Evolutionary conservation across 148 eudicot species (phyloP).

Genomic region (Amaranthus palmeri): DNA sequence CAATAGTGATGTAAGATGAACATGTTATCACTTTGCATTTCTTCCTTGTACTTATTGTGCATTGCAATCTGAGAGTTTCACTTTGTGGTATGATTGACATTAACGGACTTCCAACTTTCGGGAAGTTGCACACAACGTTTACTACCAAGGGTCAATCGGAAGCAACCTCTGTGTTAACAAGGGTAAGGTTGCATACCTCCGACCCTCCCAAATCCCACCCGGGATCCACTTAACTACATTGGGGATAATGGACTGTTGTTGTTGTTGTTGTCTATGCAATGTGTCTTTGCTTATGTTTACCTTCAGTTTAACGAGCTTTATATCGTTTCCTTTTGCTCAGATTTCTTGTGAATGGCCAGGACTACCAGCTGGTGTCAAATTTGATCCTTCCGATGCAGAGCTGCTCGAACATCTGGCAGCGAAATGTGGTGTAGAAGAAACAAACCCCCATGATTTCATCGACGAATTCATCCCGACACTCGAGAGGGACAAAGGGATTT

Average conservation of each 20-base stretch:
- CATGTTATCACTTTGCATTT: neutral
- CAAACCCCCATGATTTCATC: constrained; percentile 46
- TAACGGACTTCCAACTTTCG: neutral
- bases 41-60: no score
- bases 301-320: neutral
- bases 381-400: constrained; percentile 72
- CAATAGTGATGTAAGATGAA: constrained; percentile 77
- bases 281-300: neutral
- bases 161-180: no score
- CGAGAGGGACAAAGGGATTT: constrained; percentile 57
- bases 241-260: neutral
- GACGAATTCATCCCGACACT: constrained; percentile 79
- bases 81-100: neutral
- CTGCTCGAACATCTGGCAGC: constrained; percentile 64
- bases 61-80: neutral
- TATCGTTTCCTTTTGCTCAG: constrained; percentile 24
- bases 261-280: neutral
- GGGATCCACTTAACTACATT: no score
- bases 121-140: no score
- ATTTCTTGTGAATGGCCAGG: constrained; percentile 78
- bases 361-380: constrained; percentile 72
- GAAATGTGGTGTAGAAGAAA: constrained; percentile 46
- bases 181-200: no score
- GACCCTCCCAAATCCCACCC: no score
- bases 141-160: no score